These are phyloP conservation scores for Erodium trifolium DNA, from an alignment of 441 rosid genomes.

Conservation along the genomic window DNA sequence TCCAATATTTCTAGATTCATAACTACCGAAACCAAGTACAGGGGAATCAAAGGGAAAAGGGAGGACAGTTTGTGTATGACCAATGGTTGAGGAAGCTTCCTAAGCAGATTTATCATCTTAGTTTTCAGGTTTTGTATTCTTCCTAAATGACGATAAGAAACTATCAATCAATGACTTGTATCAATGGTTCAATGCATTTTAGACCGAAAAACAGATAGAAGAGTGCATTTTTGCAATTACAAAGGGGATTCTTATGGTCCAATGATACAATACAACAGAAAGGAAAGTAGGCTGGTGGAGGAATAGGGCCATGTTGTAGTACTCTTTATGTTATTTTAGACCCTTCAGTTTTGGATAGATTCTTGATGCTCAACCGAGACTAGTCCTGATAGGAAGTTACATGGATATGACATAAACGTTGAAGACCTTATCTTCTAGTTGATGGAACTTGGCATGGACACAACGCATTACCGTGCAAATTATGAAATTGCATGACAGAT, in stretches of 20 bases:
- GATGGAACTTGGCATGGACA: neutral
- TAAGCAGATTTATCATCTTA: neutral
- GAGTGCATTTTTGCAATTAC: neutral
- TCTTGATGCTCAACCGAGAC: too few species aligned
- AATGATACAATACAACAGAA: neutral
- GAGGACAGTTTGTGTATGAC: neutral
- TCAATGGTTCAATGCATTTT: neutral
- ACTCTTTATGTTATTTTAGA: too few species aligned
- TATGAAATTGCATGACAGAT: neutral
- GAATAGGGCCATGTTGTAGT: neutral
- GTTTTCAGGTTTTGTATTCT: neutral
- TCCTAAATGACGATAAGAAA: neutral
- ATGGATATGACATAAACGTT: neutral
- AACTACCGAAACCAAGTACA: neutral
- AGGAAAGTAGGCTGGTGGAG: neutral
- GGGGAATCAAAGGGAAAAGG: neutral
- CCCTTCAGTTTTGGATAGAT: too few species aligned
- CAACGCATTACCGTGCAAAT: neutral
- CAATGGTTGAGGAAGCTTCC: constrained; percentile 1
- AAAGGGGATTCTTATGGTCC: neutral
- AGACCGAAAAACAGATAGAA: neutral
- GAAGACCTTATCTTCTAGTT: neutral
- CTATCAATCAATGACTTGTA: neutral
- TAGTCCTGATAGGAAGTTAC: too few species aligned
- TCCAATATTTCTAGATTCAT: neutral